Conservation (phyloP, 1,284 basidiomycete genomes). For the Marasmius fiardii region DNA sequence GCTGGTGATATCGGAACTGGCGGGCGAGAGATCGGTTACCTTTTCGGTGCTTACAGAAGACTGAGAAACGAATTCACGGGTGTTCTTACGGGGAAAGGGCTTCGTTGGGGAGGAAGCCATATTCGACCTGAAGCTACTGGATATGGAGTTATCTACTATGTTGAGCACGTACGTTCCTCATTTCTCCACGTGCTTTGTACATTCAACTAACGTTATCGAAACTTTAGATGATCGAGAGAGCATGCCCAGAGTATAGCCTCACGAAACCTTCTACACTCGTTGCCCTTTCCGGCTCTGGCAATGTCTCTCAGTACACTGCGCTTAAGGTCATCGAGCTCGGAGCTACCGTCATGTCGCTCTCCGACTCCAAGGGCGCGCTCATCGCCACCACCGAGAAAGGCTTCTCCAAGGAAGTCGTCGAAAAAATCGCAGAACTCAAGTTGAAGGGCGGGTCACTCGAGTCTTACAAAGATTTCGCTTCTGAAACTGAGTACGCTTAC, state of each 20-base stretch:
- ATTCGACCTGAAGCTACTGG: slow-evolving; percentile 75
- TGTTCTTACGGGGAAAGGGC: slow-evolving; percentile 77
- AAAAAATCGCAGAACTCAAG: slow-evolving; percentile 61
- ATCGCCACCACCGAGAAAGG: slow-evolving; percentile 50
- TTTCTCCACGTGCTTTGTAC: slow-evolving; percentile 1
- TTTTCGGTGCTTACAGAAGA: slow-evolving; percentile 77
- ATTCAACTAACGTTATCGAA: background rate
- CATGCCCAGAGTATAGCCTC: slow-evolving; percentile 44
- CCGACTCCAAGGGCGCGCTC: slow-evolving; percentile 75
- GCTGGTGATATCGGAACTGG: slow-evolving; percentile 76
- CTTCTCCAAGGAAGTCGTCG: slow-evolving; percentile 58
- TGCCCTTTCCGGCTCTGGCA: slow-evolving; percentile 73
- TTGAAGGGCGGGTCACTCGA: slow-evolving; percentile 60
- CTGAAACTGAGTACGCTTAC: slow-evolving; percentile 52
- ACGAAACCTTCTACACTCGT: slow-evolving; percentile 47
- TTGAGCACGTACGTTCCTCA: slow-evolving; percentile 54
- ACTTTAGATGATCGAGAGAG: slow-evolving; percentile 47
- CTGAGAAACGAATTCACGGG: slow-evolving; percentile 75
- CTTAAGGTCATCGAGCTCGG: slow-evolving; percentile 81
- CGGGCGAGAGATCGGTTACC: slow-evolving; percentile 67
- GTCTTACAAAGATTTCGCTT: slow-evolving; percentile 39
- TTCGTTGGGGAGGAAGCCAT: slow-evolving; percentile 70
- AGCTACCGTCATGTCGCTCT: slow-evolving; percentile 72
- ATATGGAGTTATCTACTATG: slow-evolving; percentile 80
- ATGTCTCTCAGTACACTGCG: slow-evolving; percentile 78